Evolutionary conservation across 73 alveolate species (phyloP).

Genomic region (Urostyla sp.): DNA sequence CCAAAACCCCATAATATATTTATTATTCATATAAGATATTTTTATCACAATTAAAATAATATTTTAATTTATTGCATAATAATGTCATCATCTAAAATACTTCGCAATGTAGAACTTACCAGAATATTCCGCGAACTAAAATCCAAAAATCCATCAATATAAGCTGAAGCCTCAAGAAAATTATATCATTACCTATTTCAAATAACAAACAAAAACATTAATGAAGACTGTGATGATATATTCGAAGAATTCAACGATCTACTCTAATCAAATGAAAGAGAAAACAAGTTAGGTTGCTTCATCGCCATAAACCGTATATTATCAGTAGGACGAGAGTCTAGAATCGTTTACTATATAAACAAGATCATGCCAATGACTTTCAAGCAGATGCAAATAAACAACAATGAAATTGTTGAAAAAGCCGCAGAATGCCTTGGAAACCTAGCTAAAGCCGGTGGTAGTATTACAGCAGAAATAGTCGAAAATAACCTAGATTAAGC

Average conservation of each 20-base stretch:
- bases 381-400: conserved; percentile 62
- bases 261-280: conserved; percentile 46
- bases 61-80: too few relatives aligned
- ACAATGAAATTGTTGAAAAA: conserved; percentile 43
- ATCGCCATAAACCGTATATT: conserved; percentile 65
- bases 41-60: too few relatives aligned
- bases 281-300: conserved; percentile 67
- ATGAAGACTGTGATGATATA: conserved; percentile 50
- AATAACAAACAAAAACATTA: too few relatives aligned
- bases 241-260: conserved; percentile 54
- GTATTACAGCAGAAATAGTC: conserved; percentile 64
- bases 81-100: conserved; percentile 23
- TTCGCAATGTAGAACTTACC: conserved; percentile 50
- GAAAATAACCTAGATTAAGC: conserved; percentile 59
- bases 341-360: conserved; percentile 63
- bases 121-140: conserved; percentile 52
- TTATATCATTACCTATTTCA: conserved; percentile 35
- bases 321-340: conserved; percentile 67
- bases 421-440: conserved; percentile 76
- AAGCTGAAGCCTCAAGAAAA: conserved; percentile 56
- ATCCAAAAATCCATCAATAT: conserved; percentile 25
- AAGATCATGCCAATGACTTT: conserved; percentile 69
- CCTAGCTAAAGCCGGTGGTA: conserved; percentile 76
- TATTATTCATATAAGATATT: too few relatives aligned
- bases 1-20: too few relatives aligned